Percentiles rank a stretch among this genome's conserved stretches.
phyloP scores from a whole-genome alignment of 768 basidiomycete genomes.

The Boletus rufocinnamomeus region DNA sequence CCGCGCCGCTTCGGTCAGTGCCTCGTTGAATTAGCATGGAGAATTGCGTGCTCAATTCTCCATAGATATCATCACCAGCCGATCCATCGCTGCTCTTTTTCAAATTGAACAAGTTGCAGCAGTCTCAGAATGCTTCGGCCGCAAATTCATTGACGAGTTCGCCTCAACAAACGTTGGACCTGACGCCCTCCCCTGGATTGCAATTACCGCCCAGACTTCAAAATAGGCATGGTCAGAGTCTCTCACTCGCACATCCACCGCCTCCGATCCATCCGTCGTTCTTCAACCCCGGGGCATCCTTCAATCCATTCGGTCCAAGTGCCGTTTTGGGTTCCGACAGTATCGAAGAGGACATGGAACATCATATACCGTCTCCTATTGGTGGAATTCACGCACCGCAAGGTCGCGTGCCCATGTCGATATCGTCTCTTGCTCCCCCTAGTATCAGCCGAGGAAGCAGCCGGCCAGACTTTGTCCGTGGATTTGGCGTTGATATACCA shows the following conservation, averaged over 20 bases:
- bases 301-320: slow-evolving; percentile 67
- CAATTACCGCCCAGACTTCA: slow-evolving; percentile 40
- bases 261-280: slow-evolving; percentile 35
- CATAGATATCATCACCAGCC: slow-evolving; percentile 86
- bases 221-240: slow-evolving; percentile 69
- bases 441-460: slow-evolving; percentile 47
- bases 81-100: slow-evolving; percentile 80
- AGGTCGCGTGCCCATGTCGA: slow-evolving; percentile 50
- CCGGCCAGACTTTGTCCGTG: slow-evolving; percentile 72
- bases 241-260: slow-evolving; percentile 69
- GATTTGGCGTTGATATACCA: slow-evolving; percentile 80
- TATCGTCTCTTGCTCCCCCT: slow-evolving; percentile 49
- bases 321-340: slow-evolving; percentile 57
- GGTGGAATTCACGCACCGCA: slow-evolving; percentile 53
- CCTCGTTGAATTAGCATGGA: slow-evolving; percentile 25
- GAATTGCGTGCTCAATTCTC: slow-evolving; percentile 5
- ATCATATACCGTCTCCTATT: slow-evolving; percentile 25
- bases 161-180: slow-evolving; percentile 59
- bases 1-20: slow-evolving; percentile 79
- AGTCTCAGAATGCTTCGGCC: slow-evolving; percentile 56
- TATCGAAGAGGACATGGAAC: slow-evolving; percentile 34
- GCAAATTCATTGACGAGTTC: slow-evolving; percentile 61
- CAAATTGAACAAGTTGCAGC: slow-evolving; percentile 83
- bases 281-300: slow-evolving; percentile 42
- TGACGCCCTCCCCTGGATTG: slow-evolving; percentile 54